phyloP scores from a whole-genome alignment of 257 asterid species.

The Gardenia jasminoides region DNA sequence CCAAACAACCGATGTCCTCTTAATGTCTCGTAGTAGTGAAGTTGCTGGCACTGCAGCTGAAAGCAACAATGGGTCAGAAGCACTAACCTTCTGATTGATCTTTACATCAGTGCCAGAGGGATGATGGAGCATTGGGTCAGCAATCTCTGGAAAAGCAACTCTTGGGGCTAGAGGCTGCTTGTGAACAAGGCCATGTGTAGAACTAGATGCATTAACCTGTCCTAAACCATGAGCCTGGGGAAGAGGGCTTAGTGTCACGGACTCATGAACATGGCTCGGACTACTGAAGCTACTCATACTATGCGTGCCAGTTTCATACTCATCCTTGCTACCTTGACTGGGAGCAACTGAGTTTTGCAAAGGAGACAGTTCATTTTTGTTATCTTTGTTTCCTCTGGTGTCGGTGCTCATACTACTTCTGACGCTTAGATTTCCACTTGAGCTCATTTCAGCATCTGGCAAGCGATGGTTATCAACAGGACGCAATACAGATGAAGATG shows the following conservation, averaged over 20 bases:
- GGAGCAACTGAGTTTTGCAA: constrained; percentile 57
- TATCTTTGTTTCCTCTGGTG: constrained; percentile 59
- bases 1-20: constrained; percentile 95
- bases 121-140: constrained; percentile 34
- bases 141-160: constrained; percentile 25
- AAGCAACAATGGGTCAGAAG: constrained; percentile 41
- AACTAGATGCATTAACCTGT: constrained; percentile 28
- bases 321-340: constrained; percentile 84
- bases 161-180: constrained; percentile 37
- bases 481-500: constrained; percentile 90
- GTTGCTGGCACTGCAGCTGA: constrained; percentile 47
- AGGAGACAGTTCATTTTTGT: constrained; percentile 51
- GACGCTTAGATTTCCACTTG: constrained; percentile 74
- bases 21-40: constrained; percentile 66
- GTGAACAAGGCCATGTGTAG: constrained; percentile 22
- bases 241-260: constrained; percentile 84
- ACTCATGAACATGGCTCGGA: constrained; percentile 74
- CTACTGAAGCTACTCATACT: constrained; percentile 91
- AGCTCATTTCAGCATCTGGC: constrained; percentile 76
- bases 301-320: constrained; percentile 83
- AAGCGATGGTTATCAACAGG: constrained; percentile 67
- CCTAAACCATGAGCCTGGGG: constrained; percentile 54
- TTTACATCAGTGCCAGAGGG: constrained; percentile 53
- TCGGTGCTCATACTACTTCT: constrained; percentile 90
- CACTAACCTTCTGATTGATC: constrained; percentile 44